Conservation (phyloP, 2,329 filamentous ascomycete genomes). For the Pseudogymnoascus sp. region DNA sequence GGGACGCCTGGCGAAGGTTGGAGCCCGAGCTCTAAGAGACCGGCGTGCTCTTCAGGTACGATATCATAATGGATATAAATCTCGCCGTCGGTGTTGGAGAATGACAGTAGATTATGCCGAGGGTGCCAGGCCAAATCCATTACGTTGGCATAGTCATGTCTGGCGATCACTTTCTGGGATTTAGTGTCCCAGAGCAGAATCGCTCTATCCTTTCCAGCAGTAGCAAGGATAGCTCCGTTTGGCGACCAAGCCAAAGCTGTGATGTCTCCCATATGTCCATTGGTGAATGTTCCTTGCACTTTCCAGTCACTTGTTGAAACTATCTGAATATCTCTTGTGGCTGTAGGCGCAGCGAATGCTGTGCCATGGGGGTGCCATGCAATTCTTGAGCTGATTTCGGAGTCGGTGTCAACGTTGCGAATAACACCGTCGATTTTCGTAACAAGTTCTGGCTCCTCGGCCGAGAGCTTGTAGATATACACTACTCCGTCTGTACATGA, state of each 20-base stretch:
- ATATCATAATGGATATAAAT: slow-evolving; percentile 80
- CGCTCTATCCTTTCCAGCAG: slow-evolving; percentile 59
- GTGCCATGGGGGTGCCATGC: slow-evolving; percentile 93
- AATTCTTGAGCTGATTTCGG: slow-evolving; percentile 64
- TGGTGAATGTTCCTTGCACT: slow-evolving; percentile 69
- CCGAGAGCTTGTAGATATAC: slow-evolving; percentile 78
- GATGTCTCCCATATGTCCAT: slow-evolving; percentile 74
- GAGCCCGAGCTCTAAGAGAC: slow-evolving; percentile 46
- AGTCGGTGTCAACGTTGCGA: slow-evolving; percentile 65
- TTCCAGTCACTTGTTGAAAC: slow-evolving; percentile 88
- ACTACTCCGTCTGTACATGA: slow-evolving; percentile 84
- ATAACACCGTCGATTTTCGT: slow-evolving; percentile 83
- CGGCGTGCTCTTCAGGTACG: slow-evolving; percentile 48
- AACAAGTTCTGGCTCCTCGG: slow-evolving; percentile 71
- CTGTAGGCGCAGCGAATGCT: slow-evolving; percentile 78
- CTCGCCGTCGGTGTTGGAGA: slow-evolving; percentile 87
- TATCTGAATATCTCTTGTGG: slow-evolving; percentile 74
- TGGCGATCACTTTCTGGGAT: slow-evolving; percentile 72
- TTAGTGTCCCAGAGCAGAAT: slow-evolving; percentile 82
- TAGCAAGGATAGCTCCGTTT: slow-evolving; percentile 80
- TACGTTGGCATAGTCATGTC: slow-evolving; percentile 73
- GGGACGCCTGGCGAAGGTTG: slow-evolving; percentile 62
- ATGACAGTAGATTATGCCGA: slow-evolving; percentile 76
- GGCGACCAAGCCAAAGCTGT: slow-evolving; percentile 88
- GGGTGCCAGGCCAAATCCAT: slow-evolving; percentile 88